Evolutionary conservation across 1,284 basidiomycete genomes (phyloP), one percentile per base, ranked within the genome.

Genomic region (Polyporus tsugae): DNA sequence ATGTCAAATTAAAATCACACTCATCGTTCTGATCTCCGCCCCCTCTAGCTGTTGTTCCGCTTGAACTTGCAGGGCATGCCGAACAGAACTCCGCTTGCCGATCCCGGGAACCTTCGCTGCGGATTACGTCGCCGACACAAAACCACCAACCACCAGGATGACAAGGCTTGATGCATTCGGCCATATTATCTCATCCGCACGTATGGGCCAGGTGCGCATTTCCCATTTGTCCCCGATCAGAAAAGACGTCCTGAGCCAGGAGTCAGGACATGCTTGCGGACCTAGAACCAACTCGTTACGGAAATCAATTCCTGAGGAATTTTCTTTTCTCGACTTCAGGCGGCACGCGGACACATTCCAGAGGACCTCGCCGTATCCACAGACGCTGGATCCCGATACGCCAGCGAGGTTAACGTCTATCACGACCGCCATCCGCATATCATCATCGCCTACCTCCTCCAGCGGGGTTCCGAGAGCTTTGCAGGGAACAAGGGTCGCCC

Each of bases 111-210:
- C 38, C 41, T 36, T 3, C 60, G 41, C 41, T 17, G 38, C 62
- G 38, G 41, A 29, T 69, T 69, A 22, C 60, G 60, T 41, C 70
- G 52, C 67, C 69, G 69, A 60, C 49, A 22, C 49, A 65, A 70
- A 36, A 68, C 35, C 49, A 42, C 38, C 11, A 49, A 58, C 35
- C 55, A 57, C 17, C 35, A 1, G 15, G 53, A 1, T 19, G 4
- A 29, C 33, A 19, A 2, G 15, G 13, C 19, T 17, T 19, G 19
- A 58, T 22, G 35, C 17, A 13, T 36, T 4, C 35, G 35, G 55
- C 10, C 35, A 38, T 10, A 58, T 58, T 36, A 58, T 55, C 53
- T 19, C 53, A 55, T 55, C 53, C n/a, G 35, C 35, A 58, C 29
- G 46, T 35, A 19, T 38, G 9, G 55, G 35, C 33, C 35, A 58